Percentiles rank a stretch among this genome's conserved stretches.
Conservation (phyloP, 257 asterid species). For the Haberlea rhodopensis region DNA sequence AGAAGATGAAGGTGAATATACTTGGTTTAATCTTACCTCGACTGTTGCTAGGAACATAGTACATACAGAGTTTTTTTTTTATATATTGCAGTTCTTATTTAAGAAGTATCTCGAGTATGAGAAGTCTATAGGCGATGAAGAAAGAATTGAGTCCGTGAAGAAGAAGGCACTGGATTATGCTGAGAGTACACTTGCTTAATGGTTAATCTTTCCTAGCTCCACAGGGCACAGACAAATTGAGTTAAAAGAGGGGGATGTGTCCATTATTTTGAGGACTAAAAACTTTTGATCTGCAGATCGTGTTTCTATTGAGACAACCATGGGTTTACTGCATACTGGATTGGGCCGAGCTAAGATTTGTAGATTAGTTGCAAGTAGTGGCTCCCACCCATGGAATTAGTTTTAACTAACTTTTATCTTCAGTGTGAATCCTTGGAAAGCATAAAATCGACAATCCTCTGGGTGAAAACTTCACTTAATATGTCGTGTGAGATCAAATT, state of each 20-base stretch:
- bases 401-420: background rate
- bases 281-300: background rate
- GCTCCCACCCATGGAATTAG: background rate
- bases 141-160: constrained; percentile 60
- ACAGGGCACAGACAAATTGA: background rate
- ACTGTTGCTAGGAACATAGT: background rate
- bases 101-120: constrained; percentile 83
- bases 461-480: background rate
- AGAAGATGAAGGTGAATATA: constrained; percentile 71
- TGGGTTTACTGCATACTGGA: background rate
- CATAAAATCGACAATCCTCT: background rate
- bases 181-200: constrained; percentile 52
- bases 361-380: background rate
- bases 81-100: constrained; percentile 68
- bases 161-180: constrained; percentile 79
- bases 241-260: background rate
- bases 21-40: background rate
- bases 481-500: background rate
- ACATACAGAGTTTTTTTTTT: constrained; percentile 1
- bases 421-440: background rate
- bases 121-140: constrained; percentile 63
- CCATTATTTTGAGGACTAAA: background rate
- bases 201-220: background rate
- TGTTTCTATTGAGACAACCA: background rate
- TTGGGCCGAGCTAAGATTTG: background rate